These are phyloP conservation scores for Eleusine coracana DNA, from an alignment of 176 grass and related monocot species.

Conservation along the genomic window DNA sequence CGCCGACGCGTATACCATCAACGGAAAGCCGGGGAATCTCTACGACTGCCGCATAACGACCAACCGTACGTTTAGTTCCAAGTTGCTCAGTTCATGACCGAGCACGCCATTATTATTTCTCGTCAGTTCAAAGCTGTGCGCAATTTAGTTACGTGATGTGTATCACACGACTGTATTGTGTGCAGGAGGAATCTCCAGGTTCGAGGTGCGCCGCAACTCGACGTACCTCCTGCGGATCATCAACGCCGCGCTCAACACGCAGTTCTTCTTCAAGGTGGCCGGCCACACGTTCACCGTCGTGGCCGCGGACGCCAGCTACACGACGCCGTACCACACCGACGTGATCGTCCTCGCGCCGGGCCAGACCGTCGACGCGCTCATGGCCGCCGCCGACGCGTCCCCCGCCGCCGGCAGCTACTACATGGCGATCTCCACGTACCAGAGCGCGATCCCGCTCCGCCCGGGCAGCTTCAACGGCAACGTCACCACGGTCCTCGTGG, in stretches of 20 bases:
- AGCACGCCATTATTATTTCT: background rate
- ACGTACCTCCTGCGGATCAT: slow-evolving; percentile 75
- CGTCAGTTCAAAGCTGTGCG: background rate
- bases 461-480: slow-evolving; percentile 24
- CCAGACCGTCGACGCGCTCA: slow-evolving; percentile 76
- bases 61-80: slow-evolving; percentile 42
- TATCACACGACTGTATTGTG: no score
- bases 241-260: slow-evolving; percentile 75
- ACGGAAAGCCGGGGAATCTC: slow-evolving; percentile 58
- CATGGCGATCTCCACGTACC: slow-evolving; percentile 60
- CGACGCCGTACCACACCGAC: slow-evolving; percentile 59
- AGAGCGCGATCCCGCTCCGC: slow-evolving; percentile 6
- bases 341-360: slow-evolving; percentile 67
- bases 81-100: no score
- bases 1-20: slow-evolving; percentile 69
- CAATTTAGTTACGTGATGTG: no score
- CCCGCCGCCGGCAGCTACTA: slow-evolving; percentile 46
- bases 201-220: slow-evolving; percentile 46
- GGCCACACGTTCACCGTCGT: slow-evolving; percentile 69
- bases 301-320: slow-evolving; percentile 72
- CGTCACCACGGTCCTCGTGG: slow-evolving; percentile 43
- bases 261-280: slow-evolving; percentile 76
- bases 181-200: slow-evolving; percentile 42
- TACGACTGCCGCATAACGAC: slow-evolving; percentile 36
- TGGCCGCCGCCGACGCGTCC: slow-evolving; percentile 44